Base-by-base conservation (phyloP, 257 asterid genomes). In the Penstemon davidsonii region DNA sequence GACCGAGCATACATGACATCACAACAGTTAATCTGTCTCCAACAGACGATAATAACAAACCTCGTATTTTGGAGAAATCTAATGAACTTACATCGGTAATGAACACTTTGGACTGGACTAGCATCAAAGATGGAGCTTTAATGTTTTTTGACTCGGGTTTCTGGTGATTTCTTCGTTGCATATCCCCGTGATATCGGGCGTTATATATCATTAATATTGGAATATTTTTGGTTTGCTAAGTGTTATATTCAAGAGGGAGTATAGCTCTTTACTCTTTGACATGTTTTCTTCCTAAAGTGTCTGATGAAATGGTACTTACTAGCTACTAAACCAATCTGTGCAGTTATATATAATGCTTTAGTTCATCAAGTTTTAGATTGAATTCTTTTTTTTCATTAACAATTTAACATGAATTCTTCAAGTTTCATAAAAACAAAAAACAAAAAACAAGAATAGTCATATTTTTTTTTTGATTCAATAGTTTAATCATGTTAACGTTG, bases 1-100 rank as follows among this genome's bases (percentile, higher is more conserved):
- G 96, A 72, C 95, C 96, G 2, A 90, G 97, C 84, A 90, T 90
- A 70, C 97, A 90, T 49, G 96, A 90, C 69, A 83, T 86, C 12
- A 81, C 86, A 18, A 74, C 85, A 0, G 74, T 79, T 47, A 74
- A 80, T 50, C 81, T 80, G 56, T 33, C 58, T 7, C 56, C 71
- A 10, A 64, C 84, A 0, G 79, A 72, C 8, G 33, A 25, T 25
- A 65, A 67, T 42, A 54, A 41, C 41, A 73, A 51, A 42, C 68
- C 69, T n/a, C 70, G 55, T 18, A 50, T 51, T 36, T 39, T 55
- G 7, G 72, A 54, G 13, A 75, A 64, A 42, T 56, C 73, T 8
- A 58, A 42, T 40, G 49, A 66, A 4, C 45, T 60, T 51, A 45
- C 73, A 6, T 37, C 78, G 2, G 9, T 60, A 36, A 8, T 59